Conservation (phyloP, 2,329 filamentous ascomycete species). For the Tolypocladium cylindrosporum region DNA sequence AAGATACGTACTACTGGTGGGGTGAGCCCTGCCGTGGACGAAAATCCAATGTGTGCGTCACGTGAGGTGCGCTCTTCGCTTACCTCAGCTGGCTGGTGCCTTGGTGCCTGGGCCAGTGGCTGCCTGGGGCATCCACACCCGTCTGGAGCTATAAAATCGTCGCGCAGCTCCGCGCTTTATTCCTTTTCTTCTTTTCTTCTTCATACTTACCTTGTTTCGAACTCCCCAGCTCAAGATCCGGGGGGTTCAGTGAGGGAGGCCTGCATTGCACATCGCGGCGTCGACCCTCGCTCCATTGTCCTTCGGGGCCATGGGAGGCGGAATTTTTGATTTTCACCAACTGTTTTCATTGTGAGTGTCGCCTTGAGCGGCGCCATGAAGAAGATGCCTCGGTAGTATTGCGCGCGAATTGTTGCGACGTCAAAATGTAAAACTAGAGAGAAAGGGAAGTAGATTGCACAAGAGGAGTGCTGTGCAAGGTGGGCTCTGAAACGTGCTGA, state of each 20-base stretch:
- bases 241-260: constrained; percentile 31
- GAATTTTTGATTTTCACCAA: constrained; percentile 39
- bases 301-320: constrained; percentile 44
- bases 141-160: constrained; percentile 22
- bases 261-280: constrained; percentile 49
- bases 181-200: constrained; percentile 26
- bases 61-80: constrained; percentile 12
- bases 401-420: no score
- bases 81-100: background rate
- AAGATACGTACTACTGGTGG: constrained; percentile 22
- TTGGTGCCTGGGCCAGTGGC: constrained; percentile 5
- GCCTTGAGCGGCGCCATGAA: constrained; percentile 29
- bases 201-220: constrained; percentile 46
- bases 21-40: constrained; percentile 12
- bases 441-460: no score
- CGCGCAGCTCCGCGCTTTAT: constrained; percentile 3
- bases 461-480: background rate
- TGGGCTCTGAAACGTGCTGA: background rate
- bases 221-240: constrained; percentile 34
- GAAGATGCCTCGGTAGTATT: constrained; percentile 21
- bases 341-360: constrained; percentile 34
- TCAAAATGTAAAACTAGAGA: no score
- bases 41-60: constrained; percentile 11
- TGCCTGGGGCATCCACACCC: constrained; percentile 13
- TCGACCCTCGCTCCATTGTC: constrained; percentile 38